These are phyloP conservation scores for Sarocladiaceae sp. DNA, from an alignment of 2,329 filamentous ascomycete species.

Conservation along the genomic window DNA sequence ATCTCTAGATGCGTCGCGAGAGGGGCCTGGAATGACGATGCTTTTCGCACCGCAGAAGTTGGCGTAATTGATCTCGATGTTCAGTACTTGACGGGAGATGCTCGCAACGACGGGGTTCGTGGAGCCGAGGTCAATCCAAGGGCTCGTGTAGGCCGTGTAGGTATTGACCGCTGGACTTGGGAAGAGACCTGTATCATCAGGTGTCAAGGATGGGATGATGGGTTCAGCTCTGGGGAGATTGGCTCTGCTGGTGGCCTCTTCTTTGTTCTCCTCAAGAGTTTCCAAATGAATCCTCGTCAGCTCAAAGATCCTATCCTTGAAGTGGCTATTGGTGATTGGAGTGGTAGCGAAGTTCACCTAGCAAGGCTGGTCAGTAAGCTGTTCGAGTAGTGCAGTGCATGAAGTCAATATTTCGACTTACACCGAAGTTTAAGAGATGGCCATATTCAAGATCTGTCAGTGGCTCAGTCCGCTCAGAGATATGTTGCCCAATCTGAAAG, in stretches of 20 bases:
- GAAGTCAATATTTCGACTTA: constrained; percentile 45
- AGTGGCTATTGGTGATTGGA: constrained; percentile 71
- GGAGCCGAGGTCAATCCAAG: constrained; percentile 90
- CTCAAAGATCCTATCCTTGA: constrained; percentile 63
- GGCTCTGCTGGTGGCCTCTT: constrained; percentile 32
- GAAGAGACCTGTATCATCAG: constrained; percentile 72
- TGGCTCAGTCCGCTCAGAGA: constrained; percentile 56
- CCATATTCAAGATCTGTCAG: constrained; percentile 62
- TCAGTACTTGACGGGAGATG: constrained; percentile 84
- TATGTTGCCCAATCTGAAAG: constrained; percentile 73
- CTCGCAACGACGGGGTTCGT: constrained; percentile 77
- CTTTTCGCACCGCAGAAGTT: constrained; percentile 89
- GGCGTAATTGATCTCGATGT: constrained; percentile 89
- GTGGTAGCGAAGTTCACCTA: constrained; percentile 78
- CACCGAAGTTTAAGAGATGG: constrained; percentile 64
- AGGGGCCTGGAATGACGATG: constrained; percentile 76
- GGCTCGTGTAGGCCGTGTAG: constrained; percentile 74
- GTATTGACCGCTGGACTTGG: constrained; percentile 67
- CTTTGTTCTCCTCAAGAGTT: constrained; percentile 36
- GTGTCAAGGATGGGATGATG: constrained; percentile 65
- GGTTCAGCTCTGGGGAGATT: constrained; percentile 50
- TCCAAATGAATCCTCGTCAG: constrained; percentile 54
- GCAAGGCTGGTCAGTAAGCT: constrained; percentile 16
- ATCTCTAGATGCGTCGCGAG: constrained; percentile 52
- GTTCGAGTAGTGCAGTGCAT: neutral